Evolutionary conservation across 2,329 filamentous ascomycete species (phyloP).

Genomic region (Neobulgaria alba): DNA sequence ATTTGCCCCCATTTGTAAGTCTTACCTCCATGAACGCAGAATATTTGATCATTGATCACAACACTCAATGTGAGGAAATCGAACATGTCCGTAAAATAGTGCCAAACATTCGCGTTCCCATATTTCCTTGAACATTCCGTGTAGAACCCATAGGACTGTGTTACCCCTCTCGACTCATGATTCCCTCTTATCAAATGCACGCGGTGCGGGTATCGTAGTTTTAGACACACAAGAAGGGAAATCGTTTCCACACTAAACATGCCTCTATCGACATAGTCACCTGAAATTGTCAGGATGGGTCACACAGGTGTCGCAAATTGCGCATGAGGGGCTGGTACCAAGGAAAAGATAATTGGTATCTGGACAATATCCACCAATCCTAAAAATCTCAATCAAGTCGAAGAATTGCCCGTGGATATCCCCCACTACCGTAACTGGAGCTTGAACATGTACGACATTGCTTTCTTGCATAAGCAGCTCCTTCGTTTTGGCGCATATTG

Average conservation of each 20-base stretch:
- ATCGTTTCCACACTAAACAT: slow-evolving; percentile 99
- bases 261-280: slow-evolving; percentile 95
- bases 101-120: slow-evolving; percentile 97
- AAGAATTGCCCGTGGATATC: slow-evolving; percentile 99
- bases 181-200: slow-evolving; percentile 96
- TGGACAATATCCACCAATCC: slow-evolving; percentile 93
- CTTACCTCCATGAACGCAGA: slow-evolving; percentile 88
- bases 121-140: slow-evolving; percentile 98
- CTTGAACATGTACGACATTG: slow-evolving; percentile 95
- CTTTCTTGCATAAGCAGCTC: slow-evolving; percentile 99
- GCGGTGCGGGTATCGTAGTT: slow-evolving; percentile 90
- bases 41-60: slow-evolving; percentile 98
- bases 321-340: slow-evolving; percentile 48
- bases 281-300: slow-evolving; percentile 32
- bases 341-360: slow-evolving; percentile 98
- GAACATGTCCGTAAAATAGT: slow-evolving; percentile 99
- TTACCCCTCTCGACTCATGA: slow-evolving; percentile 94
- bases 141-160: slow-evolving; percentile 98
- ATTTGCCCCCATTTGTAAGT: slow-evolving; percentile 19
- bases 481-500: slow-evolving; percentile 98
- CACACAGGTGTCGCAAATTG: no score
- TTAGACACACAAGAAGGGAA: slow-evolving; percentile 92
- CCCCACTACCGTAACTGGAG: slow-evolving; percentile 92
- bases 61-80: slow-evolving; percentile 95
- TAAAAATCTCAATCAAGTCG: slow-evolving; percentile 98